A percentile compares a stretch with the other conserved stretches of the same genome.
These are phyloP conservation scores for Papilionanthe hybrid DNA, from an alignment of 116 monocot species.

Conservation along the genomic window DNA sequence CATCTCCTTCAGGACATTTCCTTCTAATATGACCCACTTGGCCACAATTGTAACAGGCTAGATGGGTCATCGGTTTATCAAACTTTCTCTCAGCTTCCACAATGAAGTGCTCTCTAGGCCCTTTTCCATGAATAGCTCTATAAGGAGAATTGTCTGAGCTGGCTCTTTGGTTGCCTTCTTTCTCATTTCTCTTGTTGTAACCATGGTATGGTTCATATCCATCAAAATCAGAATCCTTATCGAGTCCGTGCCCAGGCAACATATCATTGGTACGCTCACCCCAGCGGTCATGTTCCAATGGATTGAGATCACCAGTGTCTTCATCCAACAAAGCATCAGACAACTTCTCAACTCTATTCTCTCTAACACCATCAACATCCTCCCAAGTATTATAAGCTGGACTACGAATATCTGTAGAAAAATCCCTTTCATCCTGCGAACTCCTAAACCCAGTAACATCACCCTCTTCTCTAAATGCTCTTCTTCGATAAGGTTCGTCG, in stretches of 20 bases:
- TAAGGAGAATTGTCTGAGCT: slow-evolving; percentile 24
- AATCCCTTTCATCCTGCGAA: slow-evolving; percentile 24
- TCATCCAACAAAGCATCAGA: slow-evolving; percentile 16
- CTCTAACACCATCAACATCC: slow-evolving; percentile 18
- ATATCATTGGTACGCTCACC: slow-evolving; percentile 22
- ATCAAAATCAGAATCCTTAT: slow-evolving; percentile 45
- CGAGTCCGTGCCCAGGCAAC: slow-evolving; percentile 11
- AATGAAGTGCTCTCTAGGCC: slow-evolving; percentile 16
- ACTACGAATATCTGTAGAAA: slow-evolving; percentile 2
- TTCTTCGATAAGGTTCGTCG: slow-evolving; percentile 30
- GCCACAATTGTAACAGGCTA: slow-evolving; percentile 49
- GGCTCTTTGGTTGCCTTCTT: slow-evolving; percentile 16
- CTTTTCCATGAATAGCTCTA: slow-evolving; percentile 21
- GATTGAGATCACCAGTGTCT: slow-evolving; percentile 13
- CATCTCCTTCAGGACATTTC: slow-evolving; percentile 33
- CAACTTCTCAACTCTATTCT: slow-evolving; percentile 14
- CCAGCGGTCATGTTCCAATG: slow-evolving; percentile 49
- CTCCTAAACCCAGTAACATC: slow-evolving; percentile 12
- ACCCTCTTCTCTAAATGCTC: slow-evolving; percentile 20
- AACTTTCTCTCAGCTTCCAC: slow-evolving; percentile 9
- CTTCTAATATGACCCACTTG: slow-evolving; percentile 47
- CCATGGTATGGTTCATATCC: slow-evolving; percentile 65
- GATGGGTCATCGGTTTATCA: slow-evolving; percentile 30
- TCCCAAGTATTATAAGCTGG: slow-evolving; percentile 12
- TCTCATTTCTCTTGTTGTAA: slow-evolving; percentile 22